Conservation (phyloP, 108 stramenopile species). For the Nannochloropsis salina region DNA sequence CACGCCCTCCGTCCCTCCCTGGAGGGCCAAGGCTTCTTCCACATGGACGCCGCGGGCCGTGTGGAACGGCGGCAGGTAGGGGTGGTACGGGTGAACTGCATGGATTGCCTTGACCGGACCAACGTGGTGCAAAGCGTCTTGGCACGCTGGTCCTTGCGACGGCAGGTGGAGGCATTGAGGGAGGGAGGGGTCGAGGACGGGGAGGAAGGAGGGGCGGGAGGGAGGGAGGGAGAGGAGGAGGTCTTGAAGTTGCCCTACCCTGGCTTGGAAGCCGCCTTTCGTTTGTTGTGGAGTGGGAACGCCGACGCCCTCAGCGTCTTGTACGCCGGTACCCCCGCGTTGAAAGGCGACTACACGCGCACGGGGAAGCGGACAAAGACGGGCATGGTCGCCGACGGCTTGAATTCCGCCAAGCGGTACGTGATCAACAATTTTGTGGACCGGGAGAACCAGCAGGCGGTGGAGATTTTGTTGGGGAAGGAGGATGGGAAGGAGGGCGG, state of each 20-base stretch:
- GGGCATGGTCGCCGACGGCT: constrained; percentile 84
- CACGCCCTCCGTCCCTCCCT: not conserved
- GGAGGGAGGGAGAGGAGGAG: too few species aligned
- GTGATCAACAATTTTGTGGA: constrained; percentile 92
- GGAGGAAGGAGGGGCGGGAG: not conserved
- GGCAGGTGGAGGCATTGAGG: not conserved
- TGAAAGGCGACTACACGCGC: constrained; percentile 89
- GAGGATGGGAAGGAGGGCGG: not conserved
- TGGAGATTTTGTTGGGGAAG: not conserved
- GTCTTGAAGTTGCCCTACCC: not conserved
- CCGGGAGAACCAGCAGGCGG: not conserved
- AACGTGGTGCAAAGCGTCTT: constrained; percentile 92
- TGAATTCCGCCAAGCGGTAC: constrained; percentile 55
- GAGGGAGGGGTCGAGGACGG: not conserved
- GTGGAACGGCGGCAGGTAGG: constrained; percentile 65
- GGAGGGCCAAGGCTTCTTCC: not conserved
- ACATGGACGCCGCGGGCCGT: not conserved
- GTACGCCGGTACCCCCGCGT: constrained; percentile 87
- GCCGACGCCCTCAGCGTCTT: constrained; percentile 35
- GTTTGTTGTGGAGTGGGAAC: not conserved
- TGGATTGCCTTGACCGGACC: constrained; percentile 97
- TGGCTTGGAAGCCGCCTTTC: not conserved
- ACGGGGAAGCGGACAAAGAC: constrained; percentile 63
- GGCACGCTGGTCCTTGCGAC: constrained; percentile 67
- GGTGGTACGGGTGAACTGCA: constrained; percentile 92